Evolutionary conservation across 176 grass and related monocot species (phyloP).

Genomic region (Bonia amplexicaulis): DNA sequence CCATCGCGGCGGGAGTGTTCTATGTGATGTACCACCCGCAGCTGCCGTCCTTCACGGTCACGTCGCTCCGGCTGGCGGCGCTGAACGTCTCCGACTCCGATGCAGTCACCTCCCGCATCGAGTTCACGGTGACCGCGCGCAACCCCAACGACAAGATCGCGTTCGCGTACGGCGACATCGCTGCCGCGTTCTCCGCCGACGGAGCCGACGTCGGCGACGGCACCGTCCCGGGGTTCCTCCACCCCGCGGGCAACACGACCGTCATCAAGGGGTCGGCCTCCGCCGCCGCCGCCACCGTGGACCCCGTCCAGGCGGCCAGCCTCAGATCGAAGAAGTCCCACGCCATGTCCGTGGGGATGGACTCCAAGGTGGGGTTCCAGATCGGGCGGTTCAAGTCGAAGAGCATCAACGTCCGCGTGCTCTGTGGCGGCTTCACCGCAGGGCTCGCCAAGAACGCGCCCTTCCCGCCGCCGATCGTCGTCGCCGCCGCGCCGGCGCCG

Average conservation of each 20-base stretch:
- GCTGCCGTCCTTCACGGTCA: constrained; percentile 64
- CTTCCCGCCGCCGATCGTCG: constrained; percentile 31
- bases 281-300: constrained; percentile 30
- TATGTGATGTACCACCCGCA: constrained; percentile 87
- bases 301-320: constrained; percentile 49
- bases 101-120: constrained; percentile 68
- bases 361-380: constrained; percentile 77
- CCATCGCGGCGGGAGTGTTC: constrained; percentile 72
- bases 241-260: constrained; percentile 60
- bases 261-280: constrained; percentile 53
- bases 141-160: constrained; percentile 87
- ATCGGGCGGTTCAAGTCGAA: constrained; percentile 73
- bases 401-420: constrained; percentile 62
- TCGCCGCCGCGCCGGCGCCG: constrained; percentile 41
- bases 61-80: constrained; percentile 58
- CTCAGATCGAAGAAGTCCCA: constrained; percentile 67
- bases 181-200: constrained; percentile 45
- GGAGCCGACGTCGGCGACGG: constrained; percentile 57
- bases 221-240: constrained; percentile 68
- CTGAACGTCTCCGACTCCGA: constrained; percentile 76
- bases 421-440: constrained; percentile 53
- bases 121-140: constrained; percentile 75
- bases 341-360: constrained; percentile 51
- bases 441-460: constrained; percentile 46
- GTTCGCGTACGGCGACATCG: constrained; percentile 71